Evolutionary conservation across 1,284 basidiomycete species (phyloP).

Genomic region (Microbotryum scabiosae): DNA sequence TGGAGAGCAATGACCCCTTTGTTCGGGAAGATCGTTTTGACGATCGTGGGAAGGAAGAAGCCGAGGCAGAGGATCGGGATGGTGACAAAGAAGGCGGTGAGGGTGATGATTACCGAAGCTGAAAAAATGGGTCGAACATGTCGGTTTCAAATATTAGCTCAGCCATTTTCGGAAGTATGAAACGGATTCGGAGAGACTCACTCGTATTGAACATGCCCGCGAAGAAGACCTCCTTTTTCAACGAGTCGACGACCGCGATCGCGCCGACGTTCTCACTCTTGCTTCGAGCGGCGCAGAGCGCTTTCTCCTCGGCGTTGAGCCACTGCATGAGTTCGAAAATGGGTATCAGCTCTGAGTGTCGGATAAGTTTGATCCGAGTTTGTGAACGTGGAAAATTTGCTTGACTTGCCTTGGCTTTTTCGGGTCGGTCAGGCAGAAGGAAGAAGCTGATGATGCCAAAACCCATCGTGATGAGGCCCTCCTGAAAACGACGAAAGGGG

Average conservation of each 20-base stretch:
- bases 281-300: slow-evolving; percentile 21
- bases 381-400: too few relatives aligned
- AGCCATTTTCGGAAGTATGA: too few relatives aligned
- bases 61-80: slow-evolving; percentile 28
- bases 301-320: too few relatives aligned
- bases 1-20: slow-evolving; percentile 37
- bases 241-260: slow-evolving; percentile 35
- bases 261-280: slow-evolving; percentile 41
- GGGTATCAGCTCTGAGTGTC: too few relatives aligned
- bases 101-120: too few relatives aligned
- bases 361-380: too few relatives aligned
- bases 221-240: slow-evolving; percentile 30
- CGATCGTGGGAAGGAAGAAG: slow-evolving; percentile 37
- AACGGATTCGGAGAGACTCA: slow-evolving; percentile 12
- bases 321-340: slow-evolving; percentile 7
- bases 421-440: slow-evolving; percentile 38
- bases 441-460: slow-evolving; percentile 38
- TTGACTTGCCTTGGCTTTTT: slow-evolving; percentile 27
- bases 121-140: too few relatives aligned
- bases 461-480: slow-evolving; percentile 40
- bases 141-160: too few relatives aligned
- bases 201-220: slow-evolving; percentile 30
- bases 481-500: slow-evolving; percentile 32
- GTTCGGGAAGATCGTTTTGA: slow-evolving; percentile 39
- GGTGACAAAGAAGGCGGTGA: too few relatives aligned